phyloP scores from a whole-genome alignment of 768 basidiomycete species.

The Mycena capillaripes region DNA sequence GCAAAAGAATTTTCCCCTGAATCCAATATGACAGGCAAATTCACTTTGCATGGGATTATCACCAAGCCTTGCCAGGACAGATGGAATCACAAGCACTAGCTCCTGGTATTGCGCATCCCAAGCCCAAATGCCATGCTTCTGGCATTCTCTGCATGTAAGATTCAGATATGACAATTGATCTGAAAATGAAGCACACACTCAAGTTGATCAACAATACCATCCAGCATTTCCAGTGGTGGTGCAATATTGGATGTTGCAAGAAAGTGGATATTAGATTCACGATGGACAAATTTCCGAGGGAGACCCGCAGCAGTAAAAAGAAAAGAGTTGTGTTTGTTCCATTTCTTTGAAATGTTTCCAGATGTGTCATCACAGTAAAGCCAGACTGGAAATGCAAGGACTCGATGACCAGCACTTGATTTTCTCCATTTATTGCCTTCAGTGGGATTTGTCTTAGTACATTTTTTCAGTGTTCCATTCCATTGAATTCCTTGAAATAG shows the following conservation, averaged over 20 bases:
- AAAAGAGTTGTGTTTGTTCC: constrained; percentile 41
- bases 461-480: not conserved
- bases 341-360: constrained; percentile 47
- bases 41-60: constrained; percentile 66
- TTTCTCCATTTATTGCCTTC: constrained; percentile 28
- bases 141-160: constrained; percentile 22
- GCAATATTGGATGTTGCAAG: constrained; percentile 44
- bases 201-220: constrained; percentile 39
- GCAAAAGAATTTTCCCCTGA: constrained; percentile 56
- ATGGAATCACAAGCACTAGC: constrained; percentile 45
- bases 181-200: constrained; percentile 31
- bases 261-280: constrained; percentile 33
- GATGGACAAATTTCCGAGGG: constrained; percentile 3
- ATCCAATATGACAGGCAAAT: constrained; percentile 59
- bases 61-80: constrained; percentile 51
- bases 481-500: not conserved
- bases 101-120: constrained; percentile 51
- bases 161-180: too few species aligned
- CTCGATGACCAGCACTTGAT: constrained; percentile 27
- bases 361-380: constrained; percentile 48
- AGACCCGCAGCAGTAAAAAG: constrained; percentile 39
- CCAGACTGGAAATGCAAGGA: constrained; percentile 44
- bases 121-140: constrained; percentile 52
- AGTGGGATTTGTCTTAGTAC: constrained; percentile 7
- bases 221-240: constrained; percentile 49